Conservation (phyloP, 1,284 basidiomycete species). For the Gomphus sp. region DNA sequence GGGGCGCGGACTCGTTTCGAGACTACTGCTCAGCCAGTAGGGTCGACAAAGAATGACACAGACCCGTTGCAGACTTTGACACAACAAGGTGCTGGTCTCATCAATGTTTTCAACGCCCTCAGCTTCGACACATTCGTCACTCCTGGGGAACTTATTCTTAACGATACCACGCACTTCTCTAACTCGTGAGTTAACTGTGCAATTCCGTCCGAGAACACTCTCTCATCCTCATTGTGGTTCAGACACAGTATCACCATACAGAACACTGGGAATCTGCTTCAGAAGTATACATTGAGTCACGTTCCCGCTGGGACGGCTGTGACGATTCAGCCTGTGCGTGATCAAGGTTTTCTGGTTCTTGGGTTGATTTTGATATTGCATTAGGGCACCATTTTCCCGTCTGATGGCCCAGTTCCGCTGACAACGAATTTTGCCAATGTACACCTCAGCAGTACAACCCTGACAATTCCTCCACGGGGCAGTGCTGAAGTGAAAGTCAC, state of each 20-base stretch:
- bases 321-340: slow-evolving; percentile 28
- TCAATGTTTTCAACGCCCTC: slow-evolving; percentile 57
- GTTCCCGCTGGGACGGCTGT: slow-evolving; percentile 46
- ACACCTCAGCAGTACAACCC: slow-evolving; percentile 24
- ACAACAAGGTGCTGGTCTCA: slow-evolving; percentile 57
- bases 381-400: slow-evolving; percentile 29
- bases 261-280: slow-evolving; percentile 31
- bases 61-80: slow-evolving; percentile 49
- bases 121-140: slow-evolving; percentile 44
- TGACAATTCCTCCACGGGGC: slow-evolving; percentile 26
- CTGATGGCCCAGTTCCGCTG: slow-evolving; percentile 42
- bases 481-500: slow-evolving; percentile 21
- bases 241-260: slow-evolving; percentile 41
- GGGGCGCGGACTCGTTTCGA: slow-evolving; percentile 45
- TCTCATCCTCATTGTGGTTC: background rate
- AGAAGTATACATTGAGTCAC: slow-evolving; percentile 38
- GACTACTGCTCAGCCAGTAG: slow-evolving; percentile 44
- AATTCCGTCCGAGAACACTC: background rate
- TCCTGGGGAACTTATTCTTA: slow-evolving; percentile 54
- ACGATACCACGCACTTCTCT: slow-evolving; percentile 58
- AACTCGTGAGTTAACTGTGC: slow-evolving; percentile 26
- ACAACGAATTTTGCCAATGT: slow-evolving; percentile 33
- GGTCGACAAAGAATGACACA: slow-evolving; percentile 36
- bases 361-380: background rate
- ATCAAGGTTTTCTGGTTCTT: background rate